These are phyloP conservation scores for Myrica gale DNA, from an alignment of 306 rosid genomes.

Conservation along the genomic window DNA sequence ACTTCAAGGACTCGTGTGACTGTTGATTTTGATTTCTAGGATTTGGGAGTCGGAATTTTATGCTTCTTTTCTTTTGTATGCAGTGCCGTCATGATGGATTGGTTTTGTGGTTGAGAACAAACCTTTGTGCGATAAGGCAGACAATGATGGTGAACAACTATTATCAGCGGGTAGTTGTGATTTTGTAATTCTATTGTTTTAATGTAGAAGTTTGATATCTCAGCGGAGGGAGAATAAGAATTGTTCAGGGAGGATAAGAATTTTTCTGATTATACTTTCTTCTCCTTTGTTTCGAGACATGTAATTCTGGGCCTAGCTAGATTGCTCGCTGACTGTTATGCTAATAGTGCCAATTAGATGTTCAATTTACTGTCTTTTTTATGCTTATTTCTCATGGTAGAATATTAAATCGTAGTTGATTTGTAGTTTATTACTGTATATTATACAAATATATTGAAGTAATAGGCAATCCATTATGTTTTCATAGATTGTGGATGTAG, in stretches of 20 bases:
- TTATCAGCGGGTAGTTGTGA: conserved; percentile 1
- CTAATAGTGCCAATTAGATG: not conserved
- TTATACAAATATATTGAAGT: too few species aligned
- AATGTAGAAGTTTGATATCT: not conserved
- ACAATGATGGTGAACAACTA: not conserved
- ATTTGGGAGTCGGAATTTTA: not conserved
- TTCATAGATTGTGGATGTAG: too few species aligned
- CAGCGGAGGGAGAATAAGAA: not conserved
- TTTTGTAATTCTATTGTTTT: not conserved
- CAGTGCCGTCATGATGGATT: conserved; percentile 19
- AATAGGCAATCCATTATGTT: too few species aligned
- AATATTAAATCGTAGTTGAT: not conserved
- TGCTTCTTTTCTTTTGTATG: not conserved
- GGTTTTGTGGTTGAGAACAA: not conserved
- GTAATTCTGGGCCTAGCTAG: conserved; percentile 7
- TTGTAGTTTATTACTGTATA: not conserved
- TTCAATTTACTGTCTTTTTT: not conserved
- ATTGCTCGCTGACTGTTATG: not conserved
- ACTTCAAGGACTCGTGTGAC: not conserved
- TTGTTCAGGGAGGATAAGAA: not conserved
- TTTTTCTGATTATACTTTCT: not conserved
- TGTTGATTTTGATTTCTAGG: not conserved
- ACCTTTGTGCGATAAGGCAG: not conserved
- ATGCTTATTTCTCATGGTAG: not conserved
- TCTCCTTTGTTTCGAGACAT: not conserved